Evolutionary conservation across 257 asterid genomes (phyloP), one percentile per base, ranked within the genome.

Genomic region (Solanum habrochaites): DNA sequence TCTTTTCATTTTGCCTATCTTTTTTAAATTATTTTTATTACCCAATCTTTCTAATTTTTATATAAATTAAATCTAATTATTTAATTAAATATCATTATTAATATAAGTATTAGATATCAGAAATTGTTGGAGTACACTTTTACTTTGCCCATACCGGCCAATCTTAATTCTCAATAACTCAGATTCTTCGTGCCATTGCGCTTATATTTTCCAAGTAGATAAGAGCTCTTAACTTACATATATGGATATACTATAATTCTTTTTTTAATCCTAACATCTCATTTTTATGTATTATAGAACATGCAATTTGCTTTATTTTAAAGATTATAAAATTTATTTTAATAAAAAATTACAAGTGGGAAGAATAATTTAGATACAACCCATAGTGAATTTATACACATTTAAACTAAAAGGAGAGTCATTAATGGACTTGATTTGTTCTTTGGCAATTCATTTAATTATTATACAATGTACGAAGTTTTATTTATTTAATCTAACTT

Each of bases 31-130:
- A 7, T 64, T 1, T 66, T 66, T 66, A 1, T 25, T 66, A 66
- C 7, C 13, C 2, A 1, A 2, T 27, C 2, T 16, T 56, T 64
- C n/a, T n/a, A 11, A 5, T 25, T 2, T 25, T n/a, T 0, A n/a
- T 0, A 0, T 1, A 27, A 27, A 25, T 27, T 27, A 66, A 27
- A 27, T 25, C 0, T 2, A 1, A 11, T 27, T 0, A 67, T 27
- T 3, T 29, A 1, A 12, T 29, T 14, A 14, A 0, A 14, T 29
- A 67, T 67, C 0, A 12, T 2, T 27, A 27, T 27, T 1, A 13
- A 2, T 27, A 14, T 29, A 3, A 67, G 0, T 67, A 67, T 27
- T 21, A 6, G 1, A 67, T 0, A 6, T 35, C 39, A 5, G 37
- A 35, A 5, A 5, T 35, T 1, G 1, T 35, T 35, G 8, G 8